Base-by-base conservation (phyloP, 2,329 filamentous ascomycete species). In the Colletotrichum acutatum region DNA sequence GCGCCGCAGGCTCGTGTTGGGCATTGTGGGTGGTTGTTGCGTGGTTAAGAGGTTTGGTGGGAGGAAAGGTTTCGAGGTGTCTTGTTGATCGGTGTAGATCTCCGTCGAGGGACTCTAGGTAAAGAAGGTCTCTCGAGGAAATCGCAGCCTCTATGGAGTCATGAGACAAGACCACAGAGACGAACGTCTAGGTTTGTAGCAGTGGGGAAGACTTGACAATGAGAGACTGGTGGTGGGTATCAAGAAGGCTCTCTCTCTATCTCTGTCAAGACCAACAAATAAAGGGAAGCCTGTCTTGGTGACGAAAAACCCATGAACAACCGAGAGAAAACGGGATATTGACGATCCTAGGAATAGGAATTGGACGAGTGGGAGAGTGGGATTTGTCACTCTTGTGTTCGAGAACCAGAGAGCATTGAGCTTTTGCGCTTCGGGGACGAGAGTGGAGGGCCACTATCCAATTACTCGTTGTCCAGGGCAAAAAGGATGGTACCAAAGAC, bases 1-100 rank as follows among this genome's bases (percentile, higher is more conserved):
- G 78, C 86, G 86, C 70, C 90, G 85, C 77, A 92, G 81, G 62
- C 85, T 85, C 59, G 89, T 91, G 81, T 90, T 91, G 59, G 90
- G 84, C 91, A 93, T 90, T 70, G 32, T 53, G 42, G 22, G 32
- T 42, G 42, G 28, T 7, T 5, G 56, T 52, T 24, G 9, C n/a
- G 19, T 53, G 19, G 60, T 30, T 22, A 54, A 28, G 32, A n/a
- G 19, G 7, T 30, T 30, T 28, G 42, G 22, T 58, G 32, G 26
- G 52, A 60, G n/a, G 53, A 52, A 26, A 19, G 52, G 8, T 60
- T 22, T 60, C 19, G 34, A 75, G 37, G 52, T 53, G 5, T 30
- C 53, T 32, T 37, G 34, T 34, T 49, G 26, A 37, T 22, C n/a
- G 24, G 49, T 26, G 32, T 22, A 52, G 22, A 34, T 58, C 12